A percentile compares a stretch with the other conserved stretches of the same genome.
Evolutionary conservation across 306 rosid genomes (phyloP).

Genomic region (Citrullus amarus): DNA sequence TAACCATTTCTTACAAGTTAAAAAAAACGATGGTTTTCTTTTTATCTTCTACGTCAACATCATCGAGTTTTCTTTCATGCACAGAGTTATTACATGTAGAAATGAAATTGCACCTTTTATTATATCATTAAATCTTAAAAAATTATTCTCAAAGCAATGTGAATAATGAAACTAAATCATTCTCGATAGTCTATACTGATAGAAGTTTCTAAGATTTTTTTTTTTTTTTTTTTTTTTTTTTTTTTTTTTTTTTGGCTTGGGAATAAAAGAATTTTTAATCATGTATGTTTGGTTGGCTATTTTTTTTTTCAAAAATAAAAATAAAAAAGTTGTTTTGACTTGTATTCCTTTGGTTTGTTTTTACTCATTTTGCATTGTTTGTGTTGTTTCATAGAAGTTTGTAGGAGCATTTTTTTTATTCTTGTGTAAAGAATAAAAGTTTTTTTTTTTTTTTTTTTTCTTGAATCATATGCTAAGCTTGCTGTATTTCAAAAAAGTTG

Average conservation of each 20-base stretch:
- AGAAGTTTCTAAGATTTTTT: neutral
- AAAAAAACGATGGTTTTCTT: neutral
- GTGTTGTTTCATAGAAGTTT: neutral
- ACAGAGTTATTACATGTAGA: neutral
- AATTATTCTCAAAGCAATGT: neutral
- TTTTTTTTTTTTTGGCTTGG: neutral
- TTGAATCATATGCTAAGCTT: neutral
- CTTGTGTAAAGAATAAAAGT: neutral
- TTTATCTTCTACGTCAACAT: neutral
- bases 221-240: neutral
- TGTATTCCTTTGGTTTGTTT: neutral
- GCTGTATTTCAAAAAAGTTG: neutral
- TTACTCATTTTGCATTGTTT: neutral
- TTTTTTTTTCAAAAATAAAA: neutral
- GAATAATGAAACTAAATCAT: neutral
- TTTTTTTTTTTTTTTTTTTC: neutral
- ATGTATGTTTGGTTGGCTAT: neutral
- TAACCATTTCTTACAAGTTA: neutral
- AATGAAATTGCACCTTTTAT: neutral
- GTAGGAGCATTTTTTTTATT: neutral
- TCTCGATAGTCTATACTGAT: neutral
- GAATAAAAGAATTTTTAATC: neutral
- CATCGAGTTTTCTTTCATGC: neutral
- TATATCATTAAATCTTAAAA: neutral
- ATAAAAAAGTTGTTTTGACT: neutral